phyloP scores from a whole-genome alignment of 768 basidiomycete genomes.

The Boletales sp. region DNA sequence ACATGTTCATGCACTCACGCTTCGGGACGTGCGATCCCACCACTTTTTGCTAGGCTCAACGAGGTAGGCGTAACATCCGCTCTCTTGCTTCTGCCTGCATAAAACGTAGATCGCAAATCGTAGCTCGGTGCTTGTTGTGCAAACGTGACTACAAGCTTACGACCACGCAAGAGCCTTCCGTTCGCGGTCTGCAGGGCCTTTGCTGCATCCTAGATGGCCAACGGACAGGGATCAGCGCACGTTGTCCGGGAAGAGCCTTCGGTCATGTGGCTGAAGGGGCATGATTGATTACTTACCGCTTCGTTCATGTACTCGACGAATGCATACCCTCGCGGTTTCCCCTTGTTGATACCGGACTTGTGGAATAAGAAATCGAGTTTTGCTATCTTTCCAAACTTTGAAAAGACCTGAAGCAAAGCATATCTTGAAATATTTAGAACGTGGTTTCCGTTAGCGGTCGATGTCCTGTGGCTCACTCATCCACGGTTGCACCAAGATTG shows the following conservation, averaged over 20 bases:
- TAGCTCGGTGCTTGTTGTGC: constrained; percentile 76
- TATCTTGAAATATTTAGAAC: constrained; percentile 50
- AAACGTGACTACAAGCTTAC: constrained; percentile 87
- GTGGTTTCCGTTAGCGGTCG: not conserved
- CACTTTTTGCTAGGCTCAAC: constrained; percentile 81
- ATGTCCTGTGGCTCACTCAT: constrained; percentile 59
- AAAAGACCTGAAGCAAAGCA: constrained; percentile 83
- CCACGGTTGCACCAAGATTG: constrained; percentile 81
- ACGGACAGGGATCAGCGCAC: constrained; percentile 20
- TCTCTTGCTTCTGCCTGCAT: constrained; percentile 37
- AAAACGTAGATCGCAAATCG: constrained; percentile 26
- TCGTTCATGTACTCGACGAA: constrained; percentile 82
- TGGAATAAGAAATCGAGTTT: constrained; percentile 96
- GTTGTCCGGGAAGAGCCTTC: constrained; percentile 14
- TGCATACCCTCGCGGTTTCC: constrained; percentile 93
- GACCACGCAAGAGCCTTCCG: constrained; percentile 79
- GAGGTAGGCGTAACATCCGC: constrained; percentile 76
- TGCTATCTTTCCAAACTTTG: constrained; percentile 88
- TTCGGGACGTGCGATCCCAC: constrained; percentile 44
- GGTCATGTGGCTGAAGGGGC: too few relatives aligned
- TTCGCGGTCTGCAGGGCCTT: constrained; percentile 72
- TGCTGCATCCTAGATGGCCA: constrained; percentile 68
- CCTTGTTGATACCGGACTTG: constrained; percentile 83
- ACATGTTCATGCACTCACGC: constrained; percentile 34
- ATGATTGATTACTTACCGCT: constrained; percentile 57